These are phyloP conservation scores for Neoscytalidium dimidiatum DNA, from an alignment of 2,329 filamentous ascomycete species.

Conservation along the genomic window DNA sequence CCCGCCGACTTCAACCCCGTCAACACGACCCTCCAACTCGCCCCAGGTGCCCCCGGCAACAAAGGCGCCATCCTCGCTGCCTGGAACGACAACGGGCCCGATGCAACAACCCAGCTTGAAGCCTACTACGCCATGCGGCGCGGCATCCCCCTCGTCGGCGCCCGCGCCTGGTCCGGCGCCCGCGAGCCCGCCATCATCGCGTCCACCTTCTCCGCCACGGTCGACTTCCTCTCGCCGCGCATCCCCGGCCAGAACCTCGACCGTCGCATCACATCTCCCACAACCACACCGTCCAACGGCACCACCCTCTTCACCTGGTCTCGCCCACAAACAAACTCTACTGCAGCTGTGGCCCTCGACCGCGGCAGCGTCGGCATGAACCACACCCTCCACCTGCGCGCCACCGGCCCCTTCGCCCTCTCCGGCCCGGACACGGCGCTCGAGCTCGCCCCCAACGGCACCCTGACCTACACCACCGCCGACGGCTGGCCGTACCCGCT, in stretches of 20 bases:
- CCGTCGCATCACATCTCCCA: slow-evolving; percentile 22
- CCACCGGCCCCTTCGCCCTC: slow-evolving; percentile 48
- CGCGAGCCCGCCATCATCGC: slow-evolving; percentile 41
- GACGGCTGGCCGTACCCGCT: slow-evolving; percentile 55
- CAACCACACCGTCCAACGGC: not conserved
- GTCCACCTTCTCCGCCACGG: slow-evolving; percentile 49
- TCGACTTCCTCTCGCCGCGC: slow-evolving; percentile 40
- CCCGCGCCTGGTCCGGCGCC: slow-evolving; percentile 29
- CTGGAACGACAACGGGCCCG: slow-evolving; percentile 26
- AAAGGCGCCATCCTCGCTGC: slow-evolving; percentile 32
- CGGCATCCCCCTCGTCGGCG: slow-evolving; percentile 25
- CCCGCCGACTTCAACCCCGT: slow-evolving; percentile 44
- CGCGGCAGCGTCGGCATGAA: slow-evolving; percentile 57
- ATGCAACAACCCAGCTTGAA: slow-evolving; percentile 27
- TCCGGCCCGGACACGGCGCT: slow-evolving; percentile 48
- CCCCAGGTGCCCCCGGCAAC: slow-evolving; percentile 45
- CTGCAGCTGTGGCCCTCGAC: slow-evolving; percentile 60
- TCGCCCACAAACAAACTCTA: slow-evolving; percentile 58
- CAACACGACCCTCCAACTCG: slow-evolving; percentile 17
- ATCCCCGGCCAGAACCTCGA: slow-evolving; percentile 49
- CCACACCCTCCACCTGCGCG: slow-evolving; percentile 8
- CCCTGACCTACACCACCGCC: slow-evolving; percentile 45
- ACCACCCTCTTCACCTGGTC: slow-evolving; percentile 56
- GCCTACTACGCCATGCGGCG: slow-evolving; percentile 26
- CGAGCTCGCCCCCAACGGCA: slow-evolving; percentile 28